phyloP scores from a whole-genome alignment of 371 early-diverging fungal species.

The Haplosporangium sp. region DNA sequence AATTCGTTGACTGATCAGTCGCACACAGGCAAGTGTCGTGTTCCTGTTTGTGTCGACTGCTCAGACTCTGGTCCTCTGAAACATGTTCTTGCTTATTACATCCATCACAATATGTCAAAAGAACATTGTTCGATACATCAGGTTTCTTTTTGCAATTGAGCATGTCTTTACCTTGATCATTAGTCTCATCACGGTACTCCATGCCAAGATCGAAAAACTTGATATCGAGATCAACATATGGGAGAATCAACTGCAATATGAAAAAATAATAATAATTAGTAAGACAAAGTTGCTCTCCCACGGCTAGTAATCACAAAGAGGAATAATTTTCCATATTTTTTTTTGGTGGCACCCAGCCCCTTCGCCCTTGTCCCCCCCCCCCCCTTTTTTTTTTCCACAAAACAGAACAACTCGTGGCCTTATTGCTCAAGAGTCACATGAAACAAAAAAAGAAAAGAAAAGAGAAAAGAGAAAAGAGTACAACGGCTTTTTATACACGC shows the following conservation, averaged over 20 bases:
- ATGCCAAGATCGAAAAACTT: constrained; percentile 95
- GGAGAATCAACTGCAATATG: constrained; percentile 75
- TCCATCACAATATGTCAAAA: not conserved
- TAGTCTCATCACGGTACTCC: constrained; percentile 87
- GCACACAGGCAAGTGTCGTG: not conserved
- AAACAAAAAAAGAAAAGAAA: too few species aligned
- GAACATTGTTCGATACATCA: too few species aligned
- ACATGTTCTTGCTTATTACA: not conserved
- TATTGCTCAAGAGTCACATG: too few species aligned
- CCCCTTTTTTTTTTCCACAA: not conserved
- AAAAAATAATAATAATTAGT: not conserved
- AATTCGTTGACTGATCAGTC: constrained; percentile 1
- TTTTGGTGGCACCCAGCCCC: constrained; percentile 24
- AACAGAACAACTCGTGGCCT: too few species aligned
- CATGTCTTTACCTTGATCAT: constrained; percentile 45
- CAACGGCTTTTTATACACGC: too few species aligned
- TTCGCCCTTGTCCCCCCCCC: not conserved
- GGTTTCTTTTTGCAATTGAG: not conserved
- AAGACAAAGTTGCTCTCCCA: constrained; percentile 5
- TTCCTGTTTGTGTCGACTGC: not conserved
- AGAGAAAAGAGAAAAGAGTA: too few species aligned
- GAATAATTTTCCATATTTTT: constrained; percentile 2
- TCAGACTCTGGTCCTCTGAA: not conserved
- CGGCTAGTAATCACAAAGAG: not conserved
- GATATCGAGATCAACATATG: constrained; percentile 88